Evolutionary conservation across 2,329 filamentous ascomycete genomes (phyloP).

Genomic region (Lachnellula occidentalis): DNA sequence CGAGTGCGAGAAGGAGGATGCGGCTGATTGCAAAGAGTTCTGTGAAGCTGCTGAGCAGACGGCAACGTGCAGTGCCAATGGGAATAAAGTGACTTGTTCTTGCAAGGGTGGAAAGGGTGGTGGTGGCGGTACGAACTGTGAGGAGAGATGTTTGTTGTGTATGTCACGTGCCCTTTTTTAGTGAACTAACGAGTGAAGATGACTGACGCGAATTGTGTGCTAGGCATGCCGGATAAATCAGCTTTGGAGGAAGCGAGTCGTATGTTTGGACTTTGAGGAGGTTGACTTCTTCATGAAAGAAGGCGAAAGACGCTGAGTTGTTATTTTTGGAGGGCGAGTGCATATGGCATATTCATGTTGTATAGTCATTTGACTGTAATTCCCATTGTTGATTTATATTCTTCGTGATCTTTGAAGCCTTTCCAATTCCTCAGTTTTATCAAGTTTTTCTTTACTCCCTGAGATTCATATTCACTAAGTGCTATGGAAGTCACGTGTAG

Average conservation of each 20-base stretch:
- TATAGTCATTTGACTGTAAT: too few relatives aligned
- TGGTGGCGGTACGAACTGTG: conserved; percentile 15
- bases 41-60: conserved; percentile 13
- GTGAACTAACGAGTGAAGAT: background rate
- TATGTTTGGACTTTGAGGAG: conserved; percentile 7
- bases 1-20: conserved; percentile 13
- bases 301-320: too few relatives aligned
- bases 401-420: too few relatives aligned
- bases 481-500: too few relatives aligned
- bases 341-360: too few relatives aligned
- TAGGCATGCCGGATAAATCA: conserved; percentile 17
- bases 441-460: too few relatives aligned
- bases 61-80: conserved; percentile 11
- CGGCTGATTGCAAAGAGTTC: conserved; percentile 18
- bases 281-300: too few relatives aligned
- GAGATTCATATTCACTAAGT: too few relatives aligned
- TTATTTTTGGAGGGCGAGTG: too few relatives aligned
- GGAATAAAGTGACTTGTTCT: conserved; percentile 17
- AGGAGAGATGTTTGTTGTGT: conserved; percentile 19
- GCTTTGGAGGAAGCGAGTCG: conserved; percentile 13
- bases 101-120: conserved; percentile 16
- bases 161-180: conserved; percentile 10
- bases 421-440: too few relatives aligned
- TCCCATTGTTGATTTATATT: too few relatives aligned
- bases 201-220: conserved; percentile 1